These are phyloP conservation scores for Puya raimondii DNA, from an alignment of 176 grass and related monocot species.

Conservation along the genomic window DNA sequence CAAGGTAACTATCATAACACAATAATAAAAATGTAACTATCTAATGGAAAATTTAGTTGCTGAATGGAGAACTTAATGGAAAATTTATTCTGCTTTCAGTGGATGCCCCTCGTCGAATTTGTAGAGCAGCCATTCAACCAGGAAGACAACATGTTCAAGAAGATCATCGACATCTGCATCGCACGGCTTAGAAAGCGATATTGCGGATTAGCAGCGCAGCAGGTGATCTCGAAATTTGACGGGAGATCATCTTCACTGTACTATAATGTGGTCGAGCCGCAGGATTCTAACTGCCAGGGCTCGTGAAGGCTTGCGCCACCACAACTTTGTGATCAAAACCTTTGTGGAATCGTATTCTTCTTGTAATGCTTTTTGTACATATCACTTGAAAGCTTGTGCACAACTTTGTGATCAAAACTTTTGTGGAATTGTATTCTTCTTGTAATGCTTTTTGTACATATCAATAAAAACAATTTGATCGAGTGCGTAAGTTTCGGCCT, in stretches of 20 bases:
- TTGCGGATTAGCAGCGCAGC: conserved; percentile 73
- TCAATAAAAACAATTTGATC: no score
- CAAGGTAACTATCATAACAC: conserved; percentile 36
- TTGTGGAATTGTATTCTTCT: not conserved
- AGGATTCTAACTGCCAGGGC: conserved; percentile 55
- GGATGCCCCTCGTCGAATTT: conserved; percentile 81
- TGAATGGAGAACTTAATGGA: not conserved
- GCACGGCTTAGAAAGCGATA: conserved; percentile 72
- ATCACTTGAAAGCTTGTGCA: conserved; percentile 5
- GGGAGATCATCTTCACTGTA: conserved; percentile 65
- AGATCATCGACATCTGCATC: conserved; percentile 87
- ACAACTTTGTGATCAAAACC: not conserved
- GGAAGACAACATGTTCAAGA: conserved; percentile 93
- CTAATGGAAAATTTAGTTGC: not conserved
- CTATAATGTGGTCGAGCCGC: conserved; percentile 56
- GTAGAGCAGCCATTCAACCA: conserved; percentile 74
- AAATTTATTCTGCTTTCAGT: conserved; percentile 33
- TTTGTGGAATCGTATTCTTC: not conserved
- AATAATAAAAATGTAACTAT: not conserved
- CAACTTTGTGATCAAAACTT: not conserved
- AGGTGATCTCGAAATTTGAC: conserved; percentile 85
- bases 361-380: not conserved
- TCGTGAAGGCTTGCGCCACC: conserved; percentile 6
- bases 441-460: conserved; percentile 2
- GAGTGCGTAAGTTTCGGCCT: no score